A percentile compares a stretch with the other conserved stretches of the same genome.
Evolutionary conservation across 2,329 filamentous ascomycete genomes (phyloP).

Genomic region (Fusarium armeniacum): DNA sequence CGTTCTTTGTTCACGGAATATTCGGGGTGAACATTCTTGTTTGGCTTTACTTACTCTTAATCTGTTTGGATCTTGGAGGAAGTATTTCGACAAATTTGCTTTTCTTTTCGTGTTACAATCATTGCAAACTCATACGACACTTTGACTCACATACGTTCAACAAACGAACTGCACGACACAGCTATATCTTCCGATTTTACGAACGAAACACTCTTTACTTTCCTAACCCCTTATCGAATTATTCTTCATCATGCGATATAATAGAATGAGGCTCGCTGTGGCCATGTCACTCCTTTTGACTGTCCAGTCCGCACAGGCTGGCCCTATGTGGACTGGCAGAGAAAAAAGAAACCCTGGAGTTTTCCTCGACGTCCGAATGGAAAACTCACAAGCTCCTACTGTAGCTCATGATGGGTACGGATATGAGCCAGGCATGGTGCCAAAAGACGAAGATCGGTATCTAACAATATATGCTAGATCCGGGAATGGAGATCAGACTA

Average conservation of each 20-base stretch:
- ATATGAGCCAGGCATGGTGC: conserved; percentile 26
- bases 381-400: conserved; percentile 31
- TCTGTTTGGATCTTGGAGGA: conserved; percentile 19
- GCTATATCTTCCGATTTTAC: conserved; percentile 18
- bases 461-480: conserved; percentile 38
- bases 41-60: conserved; percentile 31
- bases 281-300: conserved; percentile 50
- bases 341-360: conserved; percentile 40
- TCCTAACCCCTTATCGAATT: conserved; percentile 5
- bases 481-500: conserved; percentile 35
- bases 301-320: conserved; percentile 53
- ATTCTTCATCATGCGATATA: conserved; percentile 44
- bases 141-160: conserved; percentile 29
- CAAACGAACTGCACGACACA: conserved; percentile 26
- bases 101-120: conserved; percentile 16
- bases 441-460: background rate
- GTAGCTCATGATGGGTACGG: conserved; percentile 37
- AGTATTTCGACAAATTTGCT: conserved; percentile 20
- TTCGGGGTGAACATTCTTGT: conserved; percentile 11
- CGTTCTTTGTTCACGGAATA: conserved; percentile 14
- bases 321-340: conserved; percentile 54
- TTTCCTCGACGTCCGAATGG: conserved; percentile 34
- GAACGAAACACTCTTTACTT: conserved; percentile 18
- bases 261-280: conserved; percentile 36
- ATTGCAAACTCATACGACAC: conserved; percentile 26